Base-by-base conservation (phyloP, 257 asterid species). In the Solanum sejunctum region DNA sequence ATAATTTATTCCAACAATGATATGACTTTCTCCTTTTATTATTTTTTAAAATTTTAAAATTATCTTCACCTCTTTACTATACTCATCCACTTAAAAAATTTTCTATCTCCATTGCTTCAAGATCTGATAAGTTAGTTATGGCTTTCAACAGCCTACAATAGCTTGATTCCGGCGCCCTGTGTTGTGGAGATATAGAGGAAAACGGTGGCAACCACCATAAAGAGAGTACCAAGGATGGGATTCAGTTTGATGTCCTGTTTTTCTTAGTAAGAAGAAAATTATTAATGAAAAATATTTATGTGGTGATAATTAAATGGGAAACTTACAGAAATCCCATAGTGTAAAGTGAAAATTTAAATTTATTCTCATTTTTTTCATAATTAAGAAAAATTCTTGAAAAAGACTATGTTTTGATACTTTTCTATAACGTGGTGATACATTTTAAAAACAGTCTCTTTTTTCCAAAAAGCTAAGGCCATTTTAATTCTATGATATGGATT, bases 61-160 rank as follows among this genome's bases (percentile, higher is more conserved):
- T 3, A 80, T 7, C 0, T 83, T 32, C 0, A 54, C 84, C 86
- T 28, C 32, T 28, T 28, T 28, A 0, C 32, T 2, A 28, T 55
- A 7, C 75, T 6, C 87, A 55, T 60, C 41, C 80, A 92, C 89
- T 49, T 49, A 92, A 92, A 66, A 84, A 91, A 6, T 85, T 77
- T 7, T 86, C 93, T 21, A 84, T 69, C 60, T 61, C 32, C 64
- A 85, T 84, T 66, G 91, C 88, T 56, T 17, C 56, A 28, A 87
- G 85, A 3, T 71, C 83, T 21, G 87, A 86, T 10, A 81, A 87
- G 56, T 89, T 66, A 7, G 47, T 18, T 52, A 91, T 88, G 20
- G 71, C 73, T 0, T 5, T 91, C 89, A 90, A 11, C 89, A 72
- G 2, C 64, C 81, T 5, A 17, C 56, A 0, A 23, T 2, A 8